These are phyloP conservation scores for Aspergillus indologenus DNA, from an alignment of 495 filamentous ascomycete genomes.

Conservation along the genomic window DNA sequence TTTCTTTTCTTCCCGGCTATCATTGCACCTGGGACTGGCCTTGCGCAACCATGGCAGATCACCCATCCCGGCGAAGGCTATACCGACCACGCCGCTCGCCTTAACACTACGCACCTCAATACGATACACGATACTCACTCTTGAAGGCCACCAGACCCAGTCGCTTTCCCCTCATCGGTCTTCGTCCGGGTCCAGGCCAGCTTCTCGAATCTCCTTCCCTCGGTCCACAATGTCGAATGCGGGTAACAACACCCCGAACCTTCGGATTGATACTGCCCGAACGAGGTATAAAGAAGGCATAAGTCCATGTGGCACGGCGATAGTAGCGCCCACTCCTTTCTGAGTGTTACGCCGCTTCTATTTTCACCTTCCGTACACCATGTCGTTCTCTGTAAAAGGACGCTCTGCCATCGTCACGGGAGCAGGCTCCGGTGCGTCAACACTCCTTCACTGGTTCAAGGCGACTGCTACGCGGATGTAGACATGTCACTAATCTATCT, in stretches of 20 bases:
- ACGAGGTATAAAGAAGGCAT: not conserved
- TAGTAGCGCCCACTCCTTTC: not conserved
- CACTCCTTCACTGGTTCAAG: not conserved
- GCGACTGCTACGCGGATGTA: not conserved
- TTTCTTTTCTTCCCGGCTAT: no score
- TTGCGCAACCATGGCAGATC: no score
- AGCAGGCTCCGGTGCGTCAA: conserved; percentile 60
- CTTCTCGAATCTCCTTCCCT: not conserved
- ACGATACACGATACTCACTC: no score
- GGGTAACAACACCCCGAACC: not conserved
- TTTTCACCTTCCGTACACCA: conserved; percentile 10
- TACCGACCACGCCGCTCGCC: not conserved
- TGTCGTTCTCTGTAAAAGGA: conserved; percentile 51
- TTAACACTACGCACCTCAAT: not conserved
- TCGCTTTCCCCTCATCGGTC: not conserved
- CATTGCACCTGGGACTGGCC: no score
- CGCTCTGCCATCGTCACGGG: conserved; percentile 70
- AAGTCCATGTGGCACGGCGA: no score
- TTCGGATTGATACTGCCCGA: not conserved
- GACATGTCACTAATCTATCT: not conserved
- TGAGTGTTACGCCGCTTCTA: not conserved
- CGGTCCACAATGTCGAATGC: not conserved
- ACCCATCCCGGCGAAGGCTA: not conserved
- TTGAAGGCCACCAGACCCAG: no score
- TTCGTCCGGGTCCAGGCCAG: not conserved